Base-by-base conservation (phyloP, 208 protist species). In the Trypanosoma mega region DNA sequence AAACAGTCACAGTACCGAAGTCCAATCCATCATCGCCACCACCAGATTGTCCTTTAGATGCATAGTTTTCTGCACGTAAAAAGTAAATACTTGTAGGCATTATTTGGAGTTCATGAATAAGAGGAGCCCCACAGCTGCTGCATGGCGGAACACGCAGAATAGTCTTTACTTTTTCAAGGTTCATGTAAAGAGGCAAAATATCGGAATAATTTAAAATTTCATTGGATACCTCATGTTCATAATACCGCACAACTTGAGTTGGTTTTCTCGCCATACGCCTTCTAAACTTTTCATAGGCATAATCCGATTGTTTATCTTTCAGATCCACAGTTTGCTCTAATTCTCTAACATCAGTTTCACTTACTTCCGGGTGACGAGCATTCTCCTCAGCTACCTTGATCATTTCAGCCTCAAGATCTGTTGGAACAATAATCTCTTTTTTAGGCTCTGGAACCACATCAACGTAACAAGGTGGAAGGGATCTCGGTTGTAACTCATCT, bases 31-130 rank as follows among this genome's bases (percentile, higher is more conserved):
- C 80, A 46, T 90, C 82, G 2, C 29, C 68, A 55, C 41, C 62
- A 55, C 41, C 62, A 12, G 21, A 16, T 21, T 18, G 14, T 12
- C 30, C 58, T 37, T 33, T 2, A 12, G 33, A 24, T 11, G 69
- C 67, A 67, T 90, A 89, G 48, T 85, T 55, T 23, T 46, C 51
- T 21, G 77, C 73, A 43, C 74, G 78, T 20, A 94, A 47, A 68
- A 83, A 94, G 66, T 90, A 92, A 11, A 92, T 58, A 20, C 65
- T 64, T 1, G 87, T 90, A 9, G 87, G 87, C 74, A 94, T 84
- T 47, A 94, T 66, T 68, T 94, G 87, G 61, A 94, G 44, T 69
- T 94, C 87, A 34, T 80, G 70, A n/a, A 72, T 71, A 34, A 78
- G 79, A 24, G 80, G 72, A 7, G 77, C 73, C 14, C 83, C 83